Conservation (phyloP, 345 rosid species). For the Physaria fendleri region DNA sequence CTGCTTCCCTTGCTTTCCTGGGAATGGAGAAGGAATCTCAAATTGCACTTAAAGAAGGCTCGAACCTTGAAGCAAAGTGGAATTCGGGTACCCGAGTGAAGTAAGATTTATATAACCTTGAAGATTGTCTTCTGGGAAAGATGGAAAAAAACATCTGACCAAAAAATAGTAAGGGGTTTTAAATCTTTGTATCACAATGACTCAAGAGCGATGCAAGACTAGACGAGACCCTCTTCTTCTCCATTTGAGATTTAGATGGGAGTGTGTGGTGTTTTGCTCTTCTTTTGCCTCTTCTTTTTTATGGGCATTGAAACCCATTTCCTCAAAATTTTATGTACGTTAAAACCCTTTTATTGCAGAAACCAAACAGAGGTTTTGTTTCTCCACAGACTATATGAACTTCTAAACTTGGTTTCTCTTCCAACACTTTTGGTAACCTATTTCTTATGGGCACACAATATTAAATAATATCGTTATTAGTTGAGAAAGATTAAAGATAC, state of each 20-base stretch:
- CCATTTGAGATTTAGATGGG: background rate
- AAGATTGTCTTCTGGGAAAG: constrained; percentile 12
- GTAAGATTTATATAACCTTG: constrained; percentile 10
- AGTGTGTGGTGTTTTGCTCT: constrained; percentile 9
- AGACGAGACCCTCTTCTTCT: background rate
- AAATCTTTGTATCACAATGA: constrained; percentile 15
- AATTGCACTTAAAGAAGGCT: constrained; percentile 69
- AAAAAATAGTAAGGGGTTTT: background rate
- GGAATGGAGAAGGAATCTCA: constrained; percentile 84
- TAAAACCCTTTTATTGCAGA: constrained; percentile 7
- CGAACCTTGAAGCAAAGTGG: constrained; percentile 57
- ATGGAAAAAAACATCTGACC: constrained; percentile 30
- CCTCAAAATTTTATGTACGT: constrained; percentile 11
- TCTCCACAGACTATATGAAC: too few relatives aligned
- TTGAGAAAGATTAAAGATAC: too few relatives aligned
- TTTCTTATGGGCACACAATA: too few relatives aligned
- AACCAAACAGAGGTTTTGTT: background rate
- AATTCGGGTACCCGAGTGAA: constrained; percentile 9
- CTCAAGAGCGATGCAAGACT: constrained; percentile 3
- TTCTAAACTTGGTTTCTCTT: too few relatives aligned
- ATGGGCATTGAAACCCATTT: constrained; percentile 17
- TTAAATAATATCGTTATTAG: too few relatives aligned
- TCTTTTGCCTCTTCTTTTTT: constrained; percentile 27
- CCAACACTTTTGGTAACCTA: too few relatives aligned
- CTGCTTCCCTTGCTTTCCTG: constrained; percentile 53